Conservation (phyloP, 2,329 filamentous ascomycete genomes). For the Tolypocladium tropicale region DNA sequence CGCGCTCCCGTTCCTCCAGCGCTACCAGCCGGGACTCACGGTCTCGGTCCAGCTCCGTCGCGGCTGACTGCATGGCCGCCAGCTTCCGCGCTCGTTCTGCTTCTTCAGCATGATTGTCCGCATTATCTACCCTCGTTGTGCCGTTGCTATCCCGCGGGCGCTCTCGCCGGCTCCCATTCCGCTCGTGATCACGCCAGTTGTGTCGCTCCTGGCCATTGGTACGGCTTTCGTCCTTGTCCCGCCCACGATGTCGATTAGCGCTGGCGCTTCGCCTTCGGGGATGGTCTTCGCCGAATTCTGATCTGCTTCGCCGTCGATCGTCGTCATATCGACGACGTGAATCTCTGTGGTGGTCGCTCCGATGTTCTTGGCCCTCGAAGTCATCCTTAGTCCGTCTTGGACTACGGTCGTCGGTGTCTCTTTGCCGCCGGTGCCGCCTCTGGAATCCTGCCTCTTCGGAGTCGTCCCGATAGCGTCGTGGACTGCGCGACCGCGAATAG, state of each 20-base stretch:
- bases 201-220: background rate
- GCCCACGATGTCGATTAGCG: background rate
- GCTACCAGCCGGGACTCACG: conserved; percentile 58
- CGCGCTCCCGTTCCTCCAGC: conserved; percentile 54
- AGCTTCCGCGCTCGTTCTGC: conserved; percentile 57
- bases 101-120: conserved; percentile 24
- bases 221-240: background rate
- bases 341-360: conserved; percentile 6
- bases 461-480: conserved; percentile 18
- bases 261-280: conserved; percentile 2
- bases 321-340: conserved; percentile 14
- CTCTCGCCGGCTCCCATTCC: background rate
- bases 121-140: conserved; percentile 1
- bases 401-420: conserved; percentile 13
- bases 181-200: background rate
- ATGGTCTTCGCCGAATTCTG: conserved; percentile 5
- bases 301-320: conserved; percentile 13
- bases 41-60: conserved; percentile 58
- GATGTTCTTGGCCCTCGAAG: conserved; percentile 10
- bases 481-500: conserved; percentile 34
- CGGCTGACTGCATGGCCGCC: conserved; percentile 64
- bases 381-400: conserved; percentile 8
- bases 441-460: conserved; percentile 7
- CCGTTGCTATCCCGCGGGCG: conserved; percentile 4
- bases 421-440: conserved; percentile 9